Evolutionary conservation across 1,284 basidiomycete genomes (phyloP).

Genomic region (Malassezia arunalokei): DNA sequence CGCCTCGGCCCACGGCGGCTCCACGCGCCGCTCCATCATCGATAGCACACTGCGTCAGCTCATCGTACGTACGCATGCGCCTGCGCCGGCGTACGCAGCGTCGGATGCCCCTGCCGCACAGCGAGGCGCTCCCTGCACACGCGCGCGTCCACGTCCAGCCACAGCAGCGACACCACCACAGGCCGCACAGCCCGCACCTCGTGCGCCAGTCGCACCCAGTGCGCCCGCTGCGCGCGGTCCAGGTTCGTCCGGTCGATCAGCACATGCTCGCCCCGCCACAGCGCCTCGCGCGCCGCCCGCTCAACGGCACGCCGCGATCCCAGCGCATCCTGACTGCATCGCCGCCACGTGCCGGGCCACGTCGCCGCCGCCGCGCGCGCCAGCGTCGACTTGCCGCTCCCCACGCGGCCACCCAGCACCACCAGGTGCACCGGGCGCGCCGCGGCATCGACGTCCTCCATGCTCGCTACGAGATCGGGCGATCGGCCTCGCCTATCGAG

Average conservation of each 20-base stretch:
- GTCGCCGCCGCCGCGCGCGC: conserved; percentile 9
- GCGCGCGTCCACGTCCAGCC: conserved; percentile 6
- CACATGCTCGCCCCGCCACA: conserved; percentile 10
- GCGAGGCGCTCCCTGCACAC: conserved; percentile 9
- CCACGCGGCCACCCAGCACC: conserved; percentile 13
- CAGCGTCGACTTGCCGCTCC: conserved; percentile 21
- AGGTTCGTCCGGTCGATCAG: conserved; percentile 19
- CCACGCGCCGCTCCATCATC: conserved; percentile 6
- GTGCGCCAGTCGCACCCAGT: conserved; percentile 11
- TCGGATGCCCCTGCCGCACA: conserved; percentile 6
- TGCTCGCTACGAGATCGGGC: background rate
- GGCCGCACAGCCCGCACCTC: conserved; percentile 1
- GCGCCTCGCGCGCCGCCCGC: background rate
- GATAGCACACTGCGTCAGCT: background rate
- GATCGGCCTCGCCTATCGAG: background rate
- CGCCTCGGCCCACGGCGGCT: background rate
- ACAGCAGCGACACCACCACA: conserved; percentile 4
- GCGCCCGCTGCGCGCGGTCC: conserved; percentile 7
- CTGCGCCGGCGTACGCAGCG: conserved; percentile 1
- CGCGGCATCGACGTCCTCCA: background rate
- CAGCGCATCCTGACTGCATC: conserved; percentile 20
- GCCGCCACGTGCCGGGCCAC: conserved; percentile 10
- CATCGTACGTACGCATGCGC: conserved; percentile 7
- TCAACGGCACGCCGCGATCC: conserved; percentile 5
- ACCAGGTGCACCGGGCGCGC: conserved; percentile 5